Conservation (phyloP, 495 filamentous ascomycete genomes). For the Hapsidospora chrysogenum region DNA sequence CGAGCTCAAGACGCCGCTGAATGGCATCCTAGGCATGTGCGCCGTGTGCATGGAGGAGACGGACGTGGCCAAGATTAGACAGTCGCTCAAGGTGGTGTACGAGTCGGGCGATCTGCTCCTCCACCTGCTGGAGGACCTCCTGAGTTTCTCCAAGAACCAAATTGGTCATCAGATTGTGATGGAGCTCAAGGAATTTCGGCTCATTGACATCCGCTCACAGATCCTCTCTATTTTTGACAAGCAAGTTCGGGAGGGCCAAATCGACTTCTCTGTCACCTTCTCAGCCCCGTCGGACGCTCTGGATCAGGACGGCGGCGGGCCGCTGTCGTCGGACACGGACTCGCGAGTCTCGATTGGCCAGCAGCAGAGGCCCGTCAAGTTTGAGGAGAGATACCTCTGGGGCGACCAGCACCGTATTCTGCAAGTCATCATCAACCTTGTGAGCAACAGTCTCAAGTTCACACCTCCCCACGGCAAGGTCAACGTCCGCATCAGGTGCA, state of each 20-base stretch:
- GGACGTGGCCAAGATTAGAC: constrained; percentile 55
- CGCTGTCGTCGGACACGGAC: no score
- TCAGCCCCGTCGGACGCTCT: constrained; percentile 30
- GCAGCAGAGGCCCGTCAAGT: constrained; percentile 24
- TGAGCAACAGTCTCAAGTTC: constrained; percentile 87
- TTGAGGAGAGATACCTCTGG: constrained; percentile 64
- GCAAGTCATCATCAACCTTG: constrained; percentile 83
- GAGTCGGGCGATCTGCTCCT: constrained; percentile 73
- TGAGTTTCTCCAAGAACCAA: constrained; percentile 90
- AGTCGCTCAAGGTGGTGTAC: constrained; percentile 70
- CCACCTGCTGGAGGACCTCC: constrained; percentile 75
- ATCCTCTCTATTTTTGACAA: constrained; percentile 75
- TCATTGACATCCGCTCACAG: constrained; percentile 66
- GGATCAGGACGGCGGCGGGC: constrained; percentile 31
- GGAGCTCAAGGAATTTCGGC: constrained; percentile 71
- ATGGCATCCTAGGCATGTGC: constrained; percentile 87
- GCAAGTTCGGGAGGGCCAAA: constrained; percentile 63
- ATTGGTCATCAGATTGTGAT: constrained; percentile 61
- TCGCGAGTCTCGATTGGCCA: background rate
- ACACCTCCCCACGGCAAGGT: constrained; percentile 65
- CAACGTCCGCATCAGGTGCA: constrained; percentile 53
- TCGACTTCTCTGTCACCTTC: constrained; percentile 55
- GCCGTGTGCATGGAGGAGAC: constrained; percentile 84
- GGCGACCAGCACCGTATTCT: constrained; percentile 83
- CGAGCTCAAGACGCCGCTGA: constrained; percentile 81